A percentile compares a stretch with the other conserved stretches of the same genome.
These are phyloP conservation scores for Ochromonas danica DNA, from an alignment of 108 stramenopile genomes.

Conservation along the genomic window DNA sequence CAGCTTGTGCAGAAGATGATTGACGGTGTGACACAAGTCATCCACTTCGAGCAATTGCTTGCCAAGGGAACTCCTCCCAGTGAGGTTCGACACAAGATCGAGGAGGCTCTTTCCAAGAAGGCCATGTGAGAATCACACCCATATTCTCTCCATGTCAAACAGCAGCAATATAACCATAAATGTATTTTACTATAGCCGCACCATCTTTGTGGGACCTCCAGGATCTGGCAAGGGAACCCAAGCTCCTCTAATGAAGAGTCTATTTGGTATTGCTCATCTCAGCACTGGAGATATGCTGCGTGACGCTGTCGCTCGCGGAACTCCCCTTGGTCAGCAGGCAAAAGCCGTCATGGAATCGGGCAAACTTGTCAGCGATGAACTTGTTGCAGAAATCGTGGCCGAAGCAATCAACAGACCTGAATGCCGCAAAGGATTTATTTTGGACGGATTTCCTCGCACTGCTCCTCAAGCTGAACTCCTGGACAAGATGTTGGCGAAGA, in stretches of 20 bases:
- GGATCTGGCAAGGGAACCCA: conserved; percentile 61
- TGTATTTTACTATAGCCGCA: not conserved
- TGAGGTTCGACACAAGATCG: not conserved
- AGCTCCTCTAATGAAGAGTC: conserved; percentile 49
- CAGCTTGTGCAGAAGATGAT: conserved; percentile 37
- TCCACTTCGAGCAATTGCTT: conserved; percentile 3
- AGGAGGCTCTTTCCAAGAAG: not conserved
- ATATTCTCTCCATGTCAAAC: not conserved
- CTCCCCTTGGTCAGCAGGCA: conserved; percentile 91
- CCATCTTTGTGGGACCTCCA: conserved; percentile 52
- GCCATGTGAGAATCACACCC: not conserved
- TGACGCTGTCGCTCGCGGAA: conserved; percentile 89
- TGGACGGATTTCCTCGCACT: conserved; percentile 97
- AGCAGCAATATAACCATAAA: not conserved
- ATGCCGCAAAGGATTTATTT: conserved; percentile 92
- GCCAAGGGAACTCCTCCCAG: not conserved
- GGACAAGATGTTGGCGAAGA: conserved; percentile 84
- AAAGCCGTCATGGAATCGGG: conserved; percentile 95
- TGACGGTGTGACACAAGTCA: conserved; percentile 20
- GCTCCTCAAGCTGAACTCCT: conserved; percentile 81
- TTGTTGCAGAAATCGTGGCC: conserved; percentile 79
- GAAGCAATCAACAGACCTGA: conserved; percentile 75
- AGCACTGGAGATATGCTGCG: conserved; percentile 96
- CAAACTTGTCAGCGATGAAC: conserved; percentile 88
- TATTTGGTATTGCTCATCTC: conserved; percentile 57